These are phyloP conservation scores for Fusarium burgessii DNA, from an alignment of 2,329 filamentous ascomycete species.

Conservation along the genomic window DNA sequence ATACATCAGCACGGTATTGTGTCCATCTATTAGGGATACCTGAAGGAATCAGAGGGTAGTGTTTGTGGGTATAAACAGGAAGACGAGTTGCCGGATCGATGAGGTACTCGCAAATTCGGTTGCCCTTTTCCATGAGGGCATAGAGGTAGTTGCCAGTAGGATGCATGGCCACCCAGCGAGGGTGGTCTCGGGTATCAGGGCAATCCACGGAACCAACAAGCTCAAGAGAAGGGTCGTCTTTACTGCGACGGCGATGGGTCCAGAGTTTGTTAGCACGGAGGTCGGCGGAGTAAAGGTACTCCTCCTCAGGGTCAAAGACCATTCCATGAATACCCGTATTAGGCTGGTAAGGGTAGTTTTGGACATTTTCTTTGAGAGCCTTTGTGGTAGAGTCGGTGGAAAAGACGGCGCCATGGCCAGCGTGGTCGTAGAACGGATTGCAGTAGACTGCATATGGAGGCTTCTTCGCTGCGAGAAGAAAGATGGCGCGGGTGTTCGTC, in stretches of 20 bases:
- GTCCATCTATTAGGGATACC: slow-evolving; percentile 67
- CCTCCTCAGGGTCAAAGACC: slow-evolving; percentile 81
- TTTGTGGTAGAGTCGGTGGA: slow-evolving; percentile 66
- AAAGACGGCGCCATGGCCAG: slow-evolving; percentile 84
- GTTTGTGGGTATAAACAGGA: slow-evolving; percentile 81
- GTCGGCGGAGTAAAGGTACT: slow-evolving; percentile 83
- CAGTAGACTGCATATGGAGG: slow-evolving; percentile 87
- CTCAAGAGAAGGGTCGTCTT: slow-evolving; percentile 59
- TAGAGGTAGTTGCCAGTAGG: slow-evolving; percentile 83
- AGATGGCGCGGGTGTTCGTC: slow-evolving; percentile 90
- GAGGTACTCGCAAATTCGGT: slow-evolving; percentile 83
- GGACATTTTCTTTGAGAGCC: slow-evolving; percentile 71
- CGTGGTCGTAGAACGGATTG: slow-evolving; percentile 90
- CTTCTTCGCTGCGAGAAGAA: slow-evolving; percentile 82
- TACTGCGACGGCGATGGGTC: slow-evolving; percentile 78
- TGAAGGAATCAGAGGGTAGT: slow-evolving; percentile 83
- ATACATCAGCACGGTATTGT: slow-evolving; percentile 89
- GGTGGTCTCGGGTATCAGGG: slow-evolving; percentile 78
- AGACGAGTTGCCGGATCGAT: slow-evolving; percentile 79
- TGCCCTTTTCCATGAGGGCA: slow-evolving; percentile 90
- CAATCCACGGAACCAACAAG: slow-evolving; percentile 80
- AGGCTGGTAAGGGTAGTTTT: slow-evolving; percentile 78
- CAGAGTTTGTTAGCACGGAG: slow-evolving; percentile 84
- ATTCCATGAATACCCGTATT: slow-evolving; percentile 83
- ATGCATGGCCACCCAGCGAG: slow-evolving; percentile 89